Percentiles rank a stretch among this genome's conserved stretches.
These are phyloP conservation scores for Salix dunnii DNA, from an alignment of 345 rosid genomes.

Conservation along the genomic window DNA sequence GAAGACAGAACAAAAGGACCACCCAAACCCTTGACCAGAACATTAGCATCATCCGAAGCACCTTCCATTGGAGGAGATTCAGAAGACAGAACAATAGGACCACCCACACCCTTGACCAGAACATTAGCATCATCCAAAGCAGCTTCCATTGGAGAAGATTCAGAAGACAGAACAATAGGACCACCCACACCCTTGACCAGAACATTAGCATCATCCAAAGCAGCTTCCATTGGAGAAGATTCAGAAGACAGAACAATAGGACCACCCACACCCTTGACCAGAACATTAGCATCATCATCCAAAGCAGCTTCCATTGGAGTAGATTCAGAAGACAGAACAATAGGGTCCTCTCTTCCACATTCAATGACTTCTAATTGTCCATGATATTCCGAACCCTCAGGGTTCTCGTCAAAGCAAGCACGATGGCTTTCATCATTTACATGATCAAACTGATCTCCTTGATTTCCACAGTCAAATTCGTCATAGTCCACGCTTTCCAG, in stretches of 20 bases:
- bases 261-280: no score
- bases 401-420: slow-evolving; percentile 44
- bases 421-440: slow-evolving; percentile 23
- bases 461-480: slow-evolving; percentile 26
- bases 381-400: slow-evolving; percentile 38
- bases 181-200: no score
- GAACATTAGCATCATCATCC: no score
- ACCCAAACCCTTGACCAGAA: neutral
- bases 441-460: slow-evolving; percentile 14
- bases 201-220: no score
- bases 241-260: slow-evolving; percentile 19
- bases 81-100: slow-evolving; percentile 13
- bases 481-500: slow-evolving; percentile 21
- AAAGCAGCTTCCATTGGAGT: no score
- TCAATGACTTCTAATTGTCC: slow-evolving; percentile 22
- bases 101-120: neutral
- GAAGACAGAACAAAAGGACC: slow-evolving; percentile 11
- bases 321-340: slow-evolving; percentile 25
- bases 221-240: no score
- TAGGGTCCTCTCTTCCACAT: slow-evolving; percentile 32
- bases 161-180: slow-evolving; percentile 18
- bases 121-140: slow-evolving; percentile 19
- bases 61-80: slow-evolving; percentile 29
- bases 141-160: slow-evolving; percentile 27
- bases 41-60: slow-evolving; percentile 19